These are phyloP conservation scores for Lactifluus pinguis DNA, from an alignment of 768 basidiomycete species.

Conservation along the genomic window DNA sequence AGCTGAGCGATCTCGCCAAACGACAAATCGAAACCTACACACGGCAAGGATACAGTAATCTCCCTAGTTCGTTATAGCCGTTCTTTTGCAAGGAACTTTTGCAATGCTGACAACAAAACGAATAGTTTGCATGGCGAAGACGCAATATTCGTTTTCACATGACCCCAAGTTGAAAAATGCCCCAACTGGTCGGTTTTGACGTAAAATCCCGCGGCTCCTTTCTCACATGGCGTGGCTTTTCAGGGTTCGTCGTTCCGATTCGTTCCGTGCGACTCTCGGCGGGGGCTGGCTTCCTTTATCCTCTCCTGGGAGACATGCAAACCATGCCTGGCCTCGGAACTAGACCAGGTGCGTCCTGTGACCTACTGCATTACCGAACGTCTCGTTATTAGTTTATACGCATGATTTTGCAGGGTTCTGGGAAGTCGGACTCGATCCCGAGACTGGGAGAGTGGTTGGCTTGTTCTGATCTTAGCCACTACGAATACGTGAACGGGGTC, in stretches of 20 bases:
- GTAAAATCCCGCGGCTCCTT: conserved; percentile 4
- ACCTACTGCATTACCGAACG: background rate
- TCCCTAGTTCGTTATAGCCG: conserved; percentile 53
- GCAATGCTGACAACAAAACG: conserved; percentile 3
- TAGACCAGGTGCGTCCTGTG: conserved; percentile 53
- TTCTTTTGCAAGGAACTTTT: background rate
- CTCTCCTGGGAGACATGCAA: conserved; percentile 93
- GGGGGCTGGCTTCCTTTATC: conserved; percentile 94
- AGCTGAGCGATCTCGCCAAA: conserved; percentile 75
- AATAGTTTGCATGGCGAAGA: conserved; percentile 93
- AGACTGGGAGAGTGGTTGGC: conserved; percentile 76
- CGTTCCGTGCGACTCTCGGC: conserved; percentile 81
- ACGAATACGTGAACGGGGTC: conserved; percentile 14
- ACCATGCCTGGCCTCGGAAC: conserved; percentile 97
- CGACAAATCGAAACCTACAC: conserved; percentile 88
- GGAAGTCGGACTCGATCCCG: conserved; percentile 77
- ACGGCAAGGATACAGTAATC: conserved; percentile 70
- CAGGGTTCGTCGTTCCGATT: conserved; percentile 90
- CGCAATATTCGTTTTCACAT: conserved; percentile 95
- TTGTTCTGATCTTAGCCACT: conserved; percentile 50
- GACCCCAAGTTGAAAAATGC: conserved; percentile 87
- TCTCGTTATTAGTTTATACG: conserved; percentile 10
- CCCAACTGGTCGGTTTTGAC: conserved; percentile 50
- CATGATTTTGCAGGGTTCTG: conserved; percentile 56
- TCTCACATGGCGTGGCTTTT: background rate